Conservation (phyloP, 1,284 basidiomycete species). For the Ustilago cynodontis region DNA sequence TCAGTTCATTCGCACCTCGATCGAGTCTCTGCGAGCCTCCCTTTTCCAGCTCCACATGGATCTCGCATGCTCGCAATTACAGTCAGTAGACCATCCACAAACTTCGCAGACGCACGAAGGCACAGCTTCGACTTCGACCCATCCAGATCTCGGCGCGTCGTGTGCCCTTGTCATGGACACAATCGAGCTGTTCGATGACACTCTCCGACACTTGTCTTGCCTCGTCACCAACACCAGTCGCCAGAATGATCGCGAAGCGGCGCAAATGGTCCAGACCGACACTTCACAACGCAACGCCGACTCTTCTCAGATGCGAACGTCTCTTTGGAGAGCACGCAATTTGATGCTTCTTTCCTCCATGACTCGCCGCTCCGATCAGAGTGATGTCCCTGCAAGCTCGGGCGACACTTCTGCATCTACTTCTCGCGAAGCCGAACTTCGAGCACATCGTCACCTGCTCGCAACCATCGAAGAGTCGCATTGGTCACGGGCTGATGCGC, state of each 20-base stretch:
- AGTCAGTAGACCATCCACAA: conserved; percentile 6
- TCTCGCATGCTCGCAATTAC: conserved; percentile 32
- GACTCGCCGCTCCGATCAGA: conserved; percentile 10
- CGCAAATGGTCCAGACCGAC: not conserved
- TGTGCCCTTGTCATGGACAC: conserved; percentile 44
- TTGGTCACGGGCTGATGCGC: conserved; percentile 20
- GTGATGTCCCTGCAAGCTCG: not conserved
- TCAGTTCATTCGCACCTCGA: conserved; percentile 35
- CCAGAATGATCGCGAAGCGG: not conserved
- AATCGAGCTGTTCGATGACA: conserved; percentile 44
- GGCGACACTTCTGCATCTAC: not conserved
- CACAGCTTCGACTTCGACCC: not conserved
- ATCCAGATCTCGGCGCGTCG: conserved; percentile 16
- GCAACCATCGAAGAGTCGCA: conserved; percentile 41
- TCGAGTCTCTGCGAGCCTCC: conserved; percentile 43
- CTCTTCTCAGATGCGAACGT: conserved; percentile 30
- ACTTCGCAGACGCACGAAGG: not conserved
- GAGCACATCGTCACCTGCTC: conserved; percentile 31
- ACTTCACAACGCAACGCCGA: conserved; percentile 21
- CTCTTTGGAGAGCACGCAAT: conserved; percentile 37
- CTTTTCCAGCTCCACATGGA: conserved; percentile 41
- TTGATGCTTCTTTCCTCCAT: conserved; percentile 38
- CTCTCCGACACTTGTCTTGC: conserved; percentile 34
- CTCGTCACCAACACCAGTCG: conserved; percentile 22
- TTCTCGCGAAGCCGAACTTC: conserved; percentile 13